Conservation (phyloP, 176 grass and related monocot genomes). For the Carex parvula region DNA sequence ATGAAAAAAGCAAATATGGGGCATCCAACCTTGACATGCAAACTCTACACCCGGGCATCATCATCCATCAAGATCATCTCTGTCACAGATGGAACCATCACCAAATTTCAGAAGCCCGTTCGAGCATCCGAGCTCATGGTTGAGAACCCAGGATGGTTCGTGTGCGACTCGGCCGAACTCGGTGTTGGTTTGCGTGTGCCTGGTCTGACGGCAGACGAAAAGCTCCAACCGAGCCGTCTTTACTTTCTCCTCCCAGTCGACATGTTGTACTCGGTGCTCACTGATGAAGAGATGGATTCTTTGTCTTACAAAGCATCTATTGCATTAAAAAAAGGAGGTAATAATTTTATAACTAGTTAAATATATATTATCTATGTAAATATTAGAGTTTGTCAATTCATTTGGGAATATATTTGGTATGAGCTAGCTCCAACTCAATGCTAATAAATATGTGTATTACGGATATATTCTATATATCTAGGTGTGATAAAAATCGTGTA, state of each 20-base stretch:
- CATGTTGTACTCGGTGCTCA: constrained; percentile 98
- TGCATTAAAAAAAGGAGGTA: constrained; percentile 28
- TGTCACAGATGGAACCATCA: constrained; percentile 40
- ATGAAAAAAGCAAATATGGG: constrained; percentile 1
- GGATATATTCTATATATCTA: not conserved
- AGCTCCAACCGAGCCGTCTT: constrained; percentile 46
- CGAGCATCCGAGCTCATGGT: constrained; percentile 56
- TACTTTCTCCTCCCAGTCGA: constrained; percentile 94
- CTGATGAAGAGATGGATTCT: constrained; percentile 74
- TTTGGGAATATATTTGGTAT: not conserved
- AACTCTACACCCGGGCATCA: constrained; percentile 1
- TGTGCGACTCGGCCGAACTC: constrained; percentile 55
- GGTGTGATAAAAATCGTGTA: not conserved
- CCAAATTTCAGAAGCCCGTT: constrained; percentile 34
- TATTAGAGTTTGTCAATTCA: not conserved
- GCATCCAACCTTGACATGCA: constrained; percentile 15
- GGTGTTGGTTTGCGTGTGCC: constrained; percentile 63
- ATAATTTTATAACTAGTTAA: not conserved
- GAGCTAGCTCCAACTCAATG: not conserved
- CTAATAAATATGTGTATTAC: not conserved
- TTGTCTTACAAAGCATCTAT: constrained; percentile 41
- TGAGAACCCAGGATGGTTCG: constrained; percentile 66
- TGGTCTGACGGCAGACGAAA: constrained; percentile 44
- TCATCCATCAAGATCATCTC: constrained; percentile 51
- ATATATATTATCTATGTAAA: not conserved